These are phyloP conservation scores for Silene uniflora DNA, from an alignment of 148 eudicot genomes.

Conservation along the genomic window DNA sequence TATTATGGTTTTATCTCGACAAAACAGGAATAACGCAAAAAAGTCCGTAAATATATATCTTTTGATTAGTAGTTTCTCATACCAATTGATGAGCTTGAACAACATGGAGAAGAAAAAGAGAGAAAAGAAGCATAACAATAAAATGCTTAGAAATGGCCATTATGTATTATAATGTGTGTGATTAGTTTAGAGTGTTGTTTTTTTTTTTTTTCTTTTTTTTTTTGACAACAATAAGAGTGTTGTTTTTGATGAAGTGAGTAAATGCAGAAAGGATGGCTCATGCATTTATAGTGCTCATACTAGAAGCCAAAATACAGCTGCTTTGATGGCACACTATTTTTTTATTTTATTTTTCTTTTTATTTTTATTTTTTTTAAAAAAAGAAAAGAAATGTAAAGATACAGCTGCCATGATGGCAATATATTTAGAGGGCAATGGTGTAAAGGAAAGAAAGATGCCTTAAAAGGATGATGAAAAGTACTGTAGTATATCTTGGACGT, in stretches of 20 bases:
- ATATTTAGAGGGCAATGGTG: neutral
- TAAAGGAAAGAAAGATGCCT: neutral
- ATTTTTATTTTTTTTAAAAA: too few species aligned
- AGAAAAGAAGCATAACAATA: slow-evolving; percentile 26
- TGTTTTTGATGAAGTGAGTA: neutral
- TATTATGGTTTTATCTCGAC: neutral
- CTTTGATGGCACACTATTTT: slow-evolving; percentile 18
- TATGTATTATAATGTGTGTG: neutral
- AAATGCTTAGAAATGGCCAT: slow-evolving; percentile 31
- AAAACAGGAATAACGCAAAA: neutral
- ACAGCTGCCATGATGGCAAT: neutral
- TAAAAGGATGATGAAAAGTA: too few species aligned
- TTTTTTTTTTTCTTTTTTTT: too few species aligned
- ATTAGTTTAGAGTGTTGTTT: neutral
- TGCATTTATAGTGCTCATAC: slow-evolving; percentile 14
- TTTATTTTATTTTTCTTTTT: neutral
- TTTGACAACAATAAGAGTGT: too few species aligned
- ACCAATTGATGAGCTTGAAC: slow-evolving; percentile 27
- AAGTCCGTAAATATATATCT: too few species aligned
- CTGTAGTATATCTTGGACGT: too few species aligned
- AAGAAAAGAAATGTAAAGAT: neutral
- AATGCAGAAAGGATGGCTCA: neutral
- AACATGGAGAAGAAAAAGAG: slow-evolving; percentile 29
- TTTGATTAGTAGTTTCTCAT: neutral
- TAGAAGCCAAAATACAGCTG: slow-evolving; percentile 22